Base-by-base conservation (phyloP, 495 filamentous ascomycete species). In the Penicilliopsis zonata region DNA sequence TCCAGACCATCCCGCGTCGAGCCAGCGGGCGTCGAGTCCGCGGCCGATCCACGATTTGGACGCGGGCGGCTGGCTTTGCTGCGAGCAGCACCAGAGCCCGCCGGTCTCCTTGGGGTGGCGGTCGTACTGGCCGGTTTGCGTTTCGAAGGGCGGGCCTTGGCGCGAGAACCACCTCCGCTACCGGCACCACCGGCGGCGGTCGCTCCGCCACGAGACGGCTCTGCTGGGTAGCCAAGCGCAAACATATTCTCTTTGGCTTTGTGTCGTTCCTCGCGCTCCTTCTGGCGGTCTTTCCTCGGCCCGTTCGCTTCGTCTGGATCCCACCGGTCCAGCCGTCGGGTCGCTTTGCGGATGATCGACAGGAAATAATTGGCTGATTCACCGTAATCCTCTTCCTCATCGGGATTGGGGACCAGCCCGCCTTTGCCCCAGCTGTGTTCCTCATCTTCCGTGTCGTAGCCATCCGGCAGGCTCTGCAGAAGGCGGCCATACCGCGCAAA, bases 381-480 rank as follows among this genome's bases (percentile, higher is more conserved):
- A 30, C 85, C 85, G 47, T 72, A 90, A 47, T 90, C 85, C 32
- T 78, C 73, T 31, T 83, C 72, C 13, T 75, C 65, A 6, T 63
- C 55, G n/a, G 65, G 63, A 3, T 78, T 70, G 13, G 76, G 77
- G 30, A 78, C 65, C 15, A 93, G 53, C 2, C 84, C 85, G 9
- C 75, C 82, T 19, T 61, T 59, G 19, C 82, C 82, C 53, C 54
- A 57, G 37, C 56, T 52, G 26, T 46, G 40, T 9, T 74, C 65
- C 30, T 94, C 87, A 32, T 83, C 80, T 28, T 86, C 82, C 28
- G 84, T 84, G 42, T 87, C 73, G 33, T 92, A 87, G 4, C 74
- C 74, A 30, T 86, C 77, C 0, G 70, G 63, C 38, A 92, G 57
- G 18, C 68, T 53, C 33, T 73, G 67, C 7, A 84, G 63, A 13